Evolutionary conservation across 1,284 basidiomycete genomes (phyloP), one percentile per base, ranked within the genome.

Genomic region (Pyrrhoderma noxium): DNA sequence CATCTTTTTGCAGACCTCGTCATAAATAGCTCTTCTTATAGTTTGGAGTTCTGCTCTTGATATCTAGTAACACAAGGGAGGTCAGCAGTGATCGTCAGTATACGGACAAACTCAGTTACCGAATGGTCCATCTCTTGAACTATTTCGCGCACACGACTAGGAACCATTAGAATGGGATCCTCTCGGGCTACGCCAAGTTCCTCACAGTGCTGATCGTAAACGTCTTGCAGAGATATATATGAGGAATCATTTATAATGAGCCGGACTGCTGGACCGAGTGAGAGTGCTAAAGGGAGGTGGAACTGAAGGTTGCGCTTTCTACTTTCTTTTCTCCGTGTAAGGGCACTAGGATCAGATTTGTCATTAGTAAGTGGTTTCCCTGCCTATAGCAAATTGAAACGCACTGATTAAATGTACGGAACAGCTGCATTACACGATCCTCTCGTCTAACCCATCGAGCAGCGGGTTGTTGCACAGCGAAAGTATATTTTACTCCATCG

Each of bases 221-320:
- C 89, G 60, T 99, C 97, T 57, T 92, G 91, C 53, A 99, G 70
- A 18, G 85, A 87, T 59, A 95, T 78, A 61, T 96, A 94, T 0
- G 93, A 93, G 0, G 87, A 79, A 67, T 99, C 94, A 57, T 87
- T 91, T 65, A 96, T 91, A 52, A 96, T 78, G 39, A 99, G 72
- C 37, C 96, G 86, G 37, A 96, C 76, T 57, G 74, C 82, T 0
- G 91, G 87, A 43, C 88, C 89, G 58, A 94, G 86, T 0, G 93
- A 88, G 36, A 99, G 75, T 2, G 89, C 85, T 1, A 85, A 80
- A 1, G 96, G 96, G 23, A 98, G 74, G 63, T 96, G 89, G 79
- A 99, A 98, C 47, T 76, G 75, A 22, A 99, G 75, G 61, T 93
- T 94, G 42, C 97, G 83, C 62, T 94, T 94, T 47, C 95, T 80